These are phyloP conservation scores for Hypoxylon sp. DNA, from an alignment of 2,329 filamentous ascomycete species.

Conservation along the genomic window DNA sequence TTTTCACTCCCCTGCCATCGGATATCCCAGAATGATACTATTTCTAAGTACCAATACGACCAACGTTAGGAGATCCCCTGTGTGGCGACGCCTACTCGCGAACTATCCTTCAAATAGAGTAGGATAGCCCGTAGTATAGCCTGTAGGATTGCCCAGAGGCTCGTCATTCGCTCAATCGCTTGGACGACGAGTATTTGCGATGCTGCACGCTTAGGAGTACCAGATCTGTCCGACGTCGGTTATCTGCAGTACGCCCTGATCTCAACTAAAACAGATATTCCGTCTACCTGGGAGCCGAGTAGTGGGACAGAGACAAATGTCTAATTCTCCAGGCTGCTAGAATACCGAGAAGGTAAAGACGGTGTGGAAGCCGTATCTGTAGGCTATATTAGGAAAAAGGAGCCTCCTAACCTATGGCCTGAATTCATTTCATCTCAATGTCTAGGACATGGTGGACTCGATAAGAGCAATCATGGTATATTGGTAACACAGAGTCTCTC, in stretches of 20 bases:
- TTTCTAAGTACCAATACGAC: slow-evolving; percentile 9
- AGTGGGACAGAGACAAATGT: slow-evolving; percentile 49
- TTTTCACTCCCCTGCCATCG: background rate
- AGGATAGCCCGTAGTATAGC: slow-evolving; percentile 20
- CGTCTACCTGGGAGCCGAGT: slow-evolving; percentile 50
- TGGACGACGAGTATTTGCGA: slow-evolving; percentile 52
- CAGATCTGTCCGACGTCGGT: slow-evolving; percentile 55
- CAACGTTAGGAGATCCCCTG: background rate
- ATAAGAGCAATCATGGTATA: slow-evolving; percentile 51
- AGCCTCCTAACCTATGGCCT: slow-evolving; percentile 42
- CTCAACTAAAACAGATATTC: slow-evolving; percentile 51
- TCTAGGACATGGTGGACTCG: slow-evolving; percentile 54
- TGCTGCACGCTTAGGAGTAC: slow-evolving; percentile 52
- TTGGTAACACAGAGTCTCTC: slow-evolving; percentile 50
- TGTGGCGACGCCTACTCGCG: background rate
- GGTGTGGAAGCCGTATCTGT: slow-evolving; percentile 39
- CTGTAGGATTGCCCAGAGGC: slow-evolving; percentile 3
- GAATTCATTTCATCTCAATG: slow-evolving; percentile 52
- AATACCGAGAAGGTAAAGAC: slow-evolving; percentile 44
- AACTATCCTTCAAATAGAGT: slow-evolving; percentile 8
- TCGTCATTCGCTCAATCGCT: slow-evolving; percentile 40
- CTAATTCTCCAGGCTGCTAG: slow-evolving; percentile 48
- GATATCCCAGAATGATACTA: slow-evolving; percentile 4
- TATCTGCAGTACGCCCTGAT: slow-evolving; percentile 55
- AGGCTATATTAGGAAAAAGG: slow-evolving; percentile 38